Evolutionary conservation across 2,329 filamentous ascomycete genomes (phyloP).

Genomic region (Thermothelomyces thermophilus): DNA sequence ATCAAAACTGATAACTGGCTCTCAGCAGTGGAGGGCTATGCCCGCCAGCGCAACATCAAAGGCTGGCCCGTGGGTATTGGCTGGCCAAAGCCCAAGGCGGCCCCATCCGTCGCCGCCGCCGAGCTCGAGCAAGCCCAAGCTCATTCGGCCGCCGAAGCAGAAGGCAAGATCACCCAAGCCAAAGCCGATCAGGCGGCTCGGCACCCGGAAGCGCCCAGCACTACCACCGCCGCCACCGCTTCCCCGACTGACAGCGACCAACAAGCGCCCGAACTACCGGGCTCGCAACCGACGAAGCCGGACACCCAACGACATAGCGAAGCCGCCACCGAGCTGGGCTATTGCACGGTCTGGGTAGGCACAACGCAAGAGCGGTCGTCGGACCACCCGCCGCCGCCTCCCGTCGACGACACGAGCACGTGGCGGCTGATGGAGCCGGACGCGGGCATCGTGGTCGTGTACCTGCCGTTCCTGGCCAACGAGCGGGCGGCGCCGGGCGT

Average conservation of each 20-base stretch:
- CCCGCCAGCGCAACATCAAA: slow-evolving; percentile 79
- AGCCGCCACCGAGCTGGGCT: slow-evolving; percentile 61
- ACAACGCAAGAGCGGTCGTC: slow-evolving; percentile 66
- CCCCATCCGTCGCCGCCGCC: slow-evolving; percentile 52
- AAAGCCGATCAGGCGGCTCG: slow-evolving; percentile 39
- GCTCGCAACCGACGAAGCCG: slow-evolving; percentile 1
- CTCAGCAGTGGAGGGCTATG: slow-evolving; percentile 87
- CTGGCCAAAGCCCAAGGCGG: slow-evolving; percentile 65
- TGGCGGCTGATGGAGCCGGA: slow-evolving; percentile 67
- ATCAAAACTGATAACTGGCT: slow-evolving; percentile 95
- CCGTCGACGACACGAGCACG: slow-evolving; percentile 55
- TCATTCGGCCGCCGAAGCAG: slow-evolving; percentile 51
- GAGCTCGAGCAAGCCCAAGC: slow-evolving; percentile 65
- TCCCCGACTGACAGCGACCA: slow-evolving; percentile 8
- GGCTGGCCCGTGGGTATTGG: slow-evolving; percentile 94
- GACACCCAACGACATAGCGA: slow-evolving; percentile 33
- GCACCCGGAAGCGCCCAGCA: slow-evolving; percentile 23
- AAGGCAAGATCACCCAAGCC: slow-evolving; percentile 57
- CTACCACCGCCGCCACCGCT: slow-evolving; percentile 22
- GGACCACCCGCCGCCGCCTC: slow-evolving; percentile 44
- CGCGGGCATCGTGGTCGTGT: slow-evolving; percentile 82
- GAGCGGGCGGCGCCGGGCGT: slow-evolving; percentile 64
- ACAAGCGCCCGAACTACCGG: neutral
- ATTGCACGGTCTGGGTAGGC: slow-evolving; percentile 95
- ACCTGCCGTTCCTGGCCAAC: slow-evolving; percentile 85